Conservation (phyloP, 768 basidiomycete species). For the Lentinula guzmanii region DNA sequence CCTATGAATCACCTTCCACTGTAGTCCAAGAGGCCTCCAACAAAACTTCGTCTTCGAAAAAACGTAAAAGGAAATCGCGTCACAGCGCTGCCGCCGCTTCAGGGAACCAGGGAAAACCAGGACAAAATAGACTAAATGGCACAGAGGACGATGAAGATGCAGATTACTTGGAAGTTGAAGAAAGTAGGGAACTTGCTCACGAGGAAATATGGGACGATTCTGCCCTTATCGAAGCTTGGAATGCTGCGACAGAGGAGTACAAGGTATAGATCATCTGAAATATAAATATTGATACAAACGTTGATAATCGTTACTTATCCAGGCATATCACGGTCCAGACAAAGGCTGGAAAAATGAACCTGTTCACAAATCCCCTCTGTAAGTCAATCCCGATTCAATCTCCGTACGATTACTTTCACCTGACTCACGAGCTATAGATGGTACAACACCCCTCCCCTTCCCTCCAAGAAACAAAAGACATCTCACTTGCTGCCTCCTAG, state of each 20-base stretch:
- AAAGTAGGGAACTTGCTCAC: conserved; percentile 60
- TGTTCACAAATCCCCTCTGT: conserved; percentile 70
- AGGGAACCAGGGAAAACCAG: conserved; percentile 25
- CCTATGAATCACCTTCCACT: conserved; percentile 20
- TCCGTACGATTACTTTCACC: background rate
- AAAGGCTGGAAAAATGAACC: conserved; percentile 71
- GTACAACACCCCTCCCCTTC: conserved; percentile 70
- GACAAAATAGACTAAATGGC: conserved; percentile 12
- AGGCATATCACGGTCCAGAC: conserved; percentile 62
- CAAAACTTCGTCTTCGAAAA: conserved; percentile 34
- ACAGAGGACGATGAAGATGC: conserved; percentile 17
- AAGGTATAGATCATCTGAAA: conserved; percentile 32
- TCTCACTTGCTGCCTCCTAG: background rate
- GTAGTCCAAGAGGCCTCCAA: conserved; percentile 14
- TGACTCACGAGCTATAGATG: conserved; percentile 40
- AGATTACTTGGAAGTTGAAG: conserved; percentile 26
- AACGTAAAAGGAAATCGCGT: conserved; percentile 37
- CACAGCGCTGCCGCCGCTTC: conserved; percentile 32
- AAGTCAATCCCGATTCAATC: too few relatives aligned
- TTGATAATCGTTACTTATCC: conserved; percentile 2
- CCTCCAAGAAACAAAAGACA: conserved; percentile 12
- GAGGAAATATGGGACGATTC: conserved; percentile 87
- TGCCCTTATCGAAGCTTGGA: conserved; percentile 77
- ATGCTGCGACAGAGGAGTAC: conserved; percentile 80
- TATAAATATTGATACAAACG: background rate